Evolutionary conservation across 2,329 filamentous ascomycete species (phyloP).

Genomic region (Apiospora hydei): DNA sequence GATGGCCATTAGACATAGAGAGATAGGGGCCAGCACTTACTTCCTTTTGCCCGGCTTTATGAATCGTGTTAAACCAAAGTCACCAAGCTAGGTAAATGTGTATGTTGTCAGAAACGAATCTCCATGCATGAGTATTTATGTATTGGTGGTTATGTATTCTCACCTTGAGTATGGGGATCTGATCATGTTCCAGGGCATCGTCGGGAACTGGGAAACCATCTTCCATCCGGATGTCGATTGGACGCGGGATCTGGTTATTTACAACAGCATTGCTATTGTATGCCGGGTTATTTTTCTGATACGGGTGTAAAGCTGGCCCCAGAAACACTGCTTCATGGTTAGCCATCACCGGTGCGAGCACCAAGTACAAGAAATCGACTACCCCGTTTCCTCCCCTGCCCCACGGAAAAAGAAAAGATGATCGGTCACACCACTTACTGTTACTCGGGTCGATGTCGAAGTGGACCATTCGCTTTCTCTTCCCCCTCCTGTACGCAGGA

Average conservation of each 20-base stretch:
- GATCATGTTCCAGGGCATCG: not conserved
- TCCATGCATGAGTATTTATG: too few species aligned
- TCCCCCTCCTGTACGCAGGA: not conserved
- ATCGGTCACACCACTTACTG: not conserved
- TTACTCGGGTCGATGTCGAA: conserved; percentile 5
- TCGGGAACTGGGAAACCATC: rapidly evolving
- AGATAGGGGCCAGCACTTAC: not conserved
- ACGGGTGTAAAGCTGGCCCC: not conserved
- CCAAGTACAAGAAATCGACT: not conserved
- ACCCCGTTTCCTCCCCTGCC: too few species aligned
- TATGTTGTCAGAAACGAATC: not conserved
- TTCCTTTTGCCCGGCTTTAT: not conserved
- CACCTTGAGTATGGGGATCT: not conserved
- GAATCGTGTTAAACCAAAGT: not conserved
- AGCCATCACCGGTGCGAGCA: not conserved
- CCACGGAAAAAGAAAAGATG: too few species aligned
- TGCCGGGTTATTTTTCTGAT: not conserved
- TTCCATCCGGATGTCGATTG: not conserved
- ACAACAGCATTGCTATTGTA: not conserved
- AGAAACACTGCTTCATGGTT: not conserved
- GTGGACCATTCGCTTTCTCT: conserved; percentile 5
- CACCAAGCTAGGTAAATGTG: not conserved
- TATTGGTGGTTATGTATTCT: not conserved
- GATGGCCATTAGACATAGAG: too few species aligned
- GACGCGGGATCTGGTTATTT: not conserved